A percentile compares a stretch with the other conserved stretches of the same genome.
Evolutionary conservation across 495 filamentous ascomycete genomes (phyloP).

Genomic region (Amniculicola lignicola): DNA sequence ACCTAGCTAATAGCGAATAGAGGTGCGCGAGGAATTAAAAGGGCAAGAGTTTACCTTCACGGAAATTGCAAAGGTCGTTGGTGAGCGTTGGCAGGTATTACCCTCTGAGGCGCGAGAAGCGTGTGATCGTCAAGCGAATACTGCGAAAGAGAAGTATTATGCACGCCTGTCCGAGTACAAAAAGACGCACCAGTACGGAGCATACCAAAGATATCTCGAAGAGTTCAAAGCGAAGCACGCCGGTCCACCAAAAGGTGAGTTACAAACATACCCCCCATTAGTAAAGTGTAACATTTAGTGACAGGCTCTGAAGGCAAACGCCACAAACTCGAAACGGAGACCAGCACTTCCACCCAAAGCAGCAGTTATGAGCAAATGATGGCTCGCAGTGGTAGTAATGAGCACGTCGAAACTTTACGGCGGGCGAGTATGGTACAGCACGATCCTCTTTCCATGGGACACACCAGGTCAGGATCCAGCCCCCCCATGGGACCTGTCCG

Average conservation of each 20-base stretch:
- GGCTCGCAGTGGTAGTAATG: slow-evolving; percentile 23
- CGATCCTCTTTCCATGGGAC: slow-evolving; percentile 1
- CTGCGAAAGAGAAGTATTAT: slow-evolving; percentile 69
- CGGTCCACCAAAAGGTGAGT: slow-evolving; percentile 40
- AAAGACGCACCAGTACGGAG: slow-evolving; percentile 65
- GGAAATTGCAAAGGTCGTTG: slow-evolving; percentile 77
- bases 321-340: slow-evolving; percentile 39
- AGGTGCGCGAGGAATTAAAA: slow-evolving; percentile 70
- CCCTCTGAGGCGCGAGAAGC: slow-evolving; percentile 61
- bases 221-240: slow-evolving; percentile 69
- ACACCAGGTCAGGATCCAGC: slow-evolving; percentile 12
- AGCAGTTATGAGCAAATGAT: slow-evolving; percentile 25
- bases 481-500: slow-evolving; percentile 8
- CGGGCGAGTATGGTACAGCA: slow-evolving; percentile 10
- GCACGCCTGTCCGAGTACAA: slow-evolving; percentile 67
- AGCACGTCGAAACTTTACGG: not conserved
- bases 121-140: slow-evolving; percentile 64
- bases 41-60: slow-evolving; percentile 72
- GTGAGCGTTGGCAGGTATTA: slow-evolving; percentile 74
- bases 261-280: not conserved
- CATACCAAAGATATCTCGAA: slow-evolving; percentile 57
- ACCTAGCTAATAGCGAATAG: slow-evolving; percentile 39
- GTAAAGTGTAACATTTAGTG: not conserved
- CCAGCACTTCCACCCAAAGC: slow-evolving; percentile 31
- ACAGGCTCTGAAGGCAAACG: slow-evolving; percentile 39